Evolutionary conservation across 352 stramenopile species (phyloP).

Genomic region (Globisporangium paddicum): DNA sequence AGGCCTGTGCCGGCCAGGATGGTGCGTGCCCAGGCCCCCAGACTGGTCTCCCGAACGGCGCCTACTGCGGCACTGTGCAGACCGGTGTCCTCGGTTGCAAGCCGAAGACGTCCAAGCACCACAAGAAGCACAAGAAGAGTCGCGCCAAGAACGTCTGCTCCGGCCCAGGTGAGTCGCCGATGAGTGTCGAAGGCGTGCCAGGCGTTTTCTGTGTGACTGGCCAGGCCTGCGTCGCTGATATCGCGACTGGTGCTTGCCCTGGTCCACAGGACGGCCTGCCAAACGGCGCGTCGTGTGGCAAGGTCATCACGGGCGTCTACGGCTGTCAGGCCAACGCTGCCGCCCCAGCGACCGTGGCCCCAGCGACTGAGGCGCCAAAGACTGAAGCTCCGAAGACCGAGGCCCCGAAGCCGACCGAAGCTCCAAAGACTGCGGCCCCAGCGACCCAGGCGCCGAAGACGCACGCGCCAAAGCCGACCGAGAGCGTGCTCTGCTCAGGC

Average conservation of each 20-base stretch:
- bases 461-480: background rate
- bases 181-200: constrained; percentile 18
- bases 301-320: constrained; percentile 8
- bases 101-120: background rate
- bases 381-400: background rate
- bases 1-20: constrained; percentile 19
- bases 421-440: background rate
- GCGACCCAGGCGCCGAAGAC: background rate
- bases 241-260: constrained; percentile 13
- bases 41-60: background rate
- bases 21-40: constrained; percentile 11
- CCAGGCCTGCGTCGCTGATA: constrained; percentile 13
- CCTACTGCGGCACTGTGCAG: constrained; percentile 22
- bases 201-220: constrained; percentile 16
- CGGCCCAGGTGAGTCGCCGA: constrained; percentile 5
- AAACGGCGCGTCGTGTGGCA: constrained; percentile 7
- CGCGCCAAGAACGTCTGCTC: background rate
- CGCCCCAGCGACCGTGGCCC: background rate
- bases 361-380: background rate
- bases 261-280: constrained; percentile 11
- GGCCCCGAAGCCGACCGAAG: background rate
- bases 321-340: constrained; percentile 1
- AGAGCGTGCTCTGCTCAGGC: background rate
- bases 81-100: constrained; percentile 25
- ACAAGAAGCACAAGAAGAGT: constrained; percentile 5